These are phyloP conservation scores for Carex scoparia DNA, from an alignment of 176 grass and related monocot genomes.

Conservation along the genomic window DNA sequence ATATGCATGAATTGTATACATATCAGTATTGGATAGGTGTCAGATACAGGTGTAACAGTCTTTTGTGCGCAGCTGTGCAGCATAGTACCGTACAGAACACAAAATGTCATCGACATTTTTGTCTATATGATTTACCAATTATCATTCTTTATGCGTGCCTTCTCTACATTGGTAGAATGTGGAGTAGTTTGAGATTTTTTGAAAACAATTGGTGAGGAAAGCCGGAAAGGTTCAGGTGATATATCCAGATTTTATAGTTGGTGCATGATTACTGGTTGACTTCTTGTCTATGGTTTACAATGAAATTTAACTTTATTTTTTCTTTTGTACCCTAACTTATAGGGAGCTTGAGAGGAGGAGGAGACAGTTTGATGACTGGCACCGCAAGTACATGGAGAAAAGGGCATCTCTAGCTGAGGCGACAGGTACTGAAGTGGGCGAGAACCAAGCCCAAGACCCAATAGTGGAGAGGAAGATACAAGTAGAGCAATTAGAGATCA, in stretches of 20 bases:
- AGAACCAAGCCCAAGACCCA: conserved; percentile 39
- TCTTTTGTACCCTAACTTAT: conserved; percentile 12
- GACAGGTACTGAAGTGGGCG: conserved; percentile 31
- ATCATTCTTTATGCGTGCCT: background rate
- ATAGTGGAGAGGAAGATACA: conserved; percentile 40
- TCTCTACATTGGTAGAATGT: background rate
- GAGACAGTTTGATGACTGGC: conserved; percentile 63
- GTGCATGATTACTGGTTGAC: background rate
- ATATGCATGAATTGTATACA: background rate
- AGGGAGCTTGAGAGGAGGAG: conserved; percentile 49
- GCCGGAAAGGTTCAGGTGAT: background rate
- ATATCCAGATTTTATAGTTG: background rate
- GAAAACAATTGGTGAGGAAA: background rate
- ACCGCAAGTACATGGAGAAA: conserved; percentile 50
- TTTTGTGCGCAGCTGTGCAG: background rate
- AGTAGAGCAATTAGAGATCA: conserved; percentile 52
- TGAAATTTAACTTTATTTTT: background rate
- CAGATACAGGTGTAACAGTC: background rate
- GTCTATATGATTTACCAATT: background rate
- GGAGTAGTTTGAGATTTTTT: background rate
- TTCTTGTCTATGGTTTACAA: background rate
- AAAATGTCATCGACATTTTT: background rate
- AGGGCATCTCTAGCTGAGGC: conserved; percentile 42
- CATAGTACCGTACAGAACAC: background rate
- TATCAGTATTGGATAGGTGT: background rate